A percentile compares a stretch with the other conserved stretches of the same genome.
phyloP scores from a whole-genome alignment of 1,284 basidiomycete genomes.

The Heterobasidion occidentale region DNA sequence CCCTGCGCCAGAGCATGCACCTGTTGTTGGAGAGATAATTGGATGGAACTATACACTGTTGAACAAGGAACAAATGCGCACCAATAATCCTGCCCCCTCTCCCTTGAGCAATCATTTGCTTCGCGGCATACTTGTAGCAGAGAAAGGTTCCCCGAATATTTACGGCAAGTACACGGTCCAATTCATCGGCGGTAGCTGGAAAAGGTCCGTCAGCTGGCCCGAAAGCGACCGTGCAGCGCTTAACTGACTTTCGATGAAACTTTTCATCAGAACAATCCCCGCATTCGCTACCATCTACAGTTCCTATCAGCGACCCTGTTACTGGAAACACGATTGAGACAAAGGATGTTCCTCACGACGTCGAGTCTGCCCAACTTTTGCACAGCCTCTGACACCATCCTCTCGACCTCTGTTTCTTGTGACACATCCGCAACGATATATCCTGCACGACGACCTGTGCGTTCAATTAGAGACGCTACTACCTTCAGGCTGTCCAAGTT shows the following conservation, averaged over 20 bases:
- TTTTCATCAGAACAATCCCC: slow-evolving; percentile 12
- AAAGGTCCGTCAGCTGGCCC: neutral
- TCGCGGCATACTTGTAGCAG: slow-evolving; percentile 5
- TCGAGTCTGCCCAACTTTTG: slow-evolving; percentile 25
- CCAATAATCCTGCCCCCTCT: slow-evolving; percentile 1
- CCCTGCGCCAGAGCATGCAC: neutral
- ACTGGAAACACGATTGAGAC: neutral
- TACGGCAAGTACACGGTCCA: neutral
- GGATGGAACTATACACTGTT: neutral
- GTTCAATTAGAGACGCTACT: neutral
- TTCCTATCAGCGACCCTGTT: neutral
- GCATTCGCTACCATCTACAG: slow-evolving; percentile 24
- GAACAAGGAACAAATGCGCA: neutral
- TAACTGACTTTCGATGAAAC: slow-evolving; percentile 13
- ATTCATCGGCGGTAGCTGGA: neutral
- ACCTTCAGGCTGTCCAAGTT: neutral
- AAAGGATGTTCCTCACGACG: slow-evolving; percentile 20
- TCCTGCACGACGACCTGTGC: neutral
- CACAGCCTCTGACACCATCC: slow-evolving; percentile 23
- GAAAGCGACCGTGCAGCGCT: too few species aligned
- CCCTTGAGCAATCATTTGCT: slow-evolving; percentile 6
- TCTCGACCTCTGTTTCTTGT: slow-evolving; percentile 21
- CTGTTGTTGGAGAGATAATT: neutral
- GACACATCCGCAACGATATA: slow-evolving; percentile 1
- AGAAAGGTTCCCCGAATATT: slow-evolving; percentile 3